Evolutionary conservation across 768 basidiomycete species (phyloP), one percentile per base, ranked within the genome.

Genomic region (Lepiota brunneoincarnata): DNA sequence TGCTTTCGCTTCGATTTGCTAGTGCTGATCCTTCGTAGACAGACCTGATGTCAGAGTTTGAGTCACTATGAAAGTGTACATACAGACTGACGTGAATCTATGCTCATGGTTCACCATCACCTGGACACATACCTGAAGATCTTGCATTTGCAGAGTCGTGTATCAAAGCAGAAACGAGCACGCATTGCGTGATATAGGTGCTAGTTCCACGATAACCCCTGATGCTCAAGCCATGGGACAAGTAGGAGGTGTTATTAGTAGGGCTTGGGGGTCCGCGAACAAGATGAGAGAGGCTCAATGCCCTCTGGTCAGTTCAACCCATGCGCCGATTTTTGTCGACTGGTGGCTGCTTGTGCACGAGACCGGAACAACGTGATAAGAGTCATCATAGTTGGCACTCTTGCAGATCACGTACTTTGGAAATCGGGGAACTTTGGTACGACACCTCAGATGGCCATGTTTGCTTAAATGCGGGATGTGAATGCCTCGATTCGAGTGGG

Each of bases 91-190:
- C 18, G 38, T 24, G 12, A n/a, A 49, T 53, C 35, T 94, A 99
- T 98, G 97, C 77, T 98, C 20, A 98, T 98, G 93, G 94, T 98
- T n/a, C 97, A 94, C 69, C 96, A 99, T 67, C 96, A 99, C 69
- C 82, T 99, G 52, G 93, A 97, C 72, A 83, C n/a, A 93, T 96
- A 59, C 82, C 89, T 1, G 97, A 99, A 72, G 97, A 99, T 61
- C 77, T 98, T 38, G 83, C 89, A 1, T 99, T 99, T 62, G 96
- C 97, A 3, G 95, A 98, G 59, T 98, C 96, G 6, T 89, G 97
- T 34, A 98, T 99, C 62, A 84, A 97, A 34, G 93, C 84, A 0
- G 96, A 98, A 73, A 99, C 97, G 0, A 99, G 68, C 97, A 99
- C 65, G 89, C 98, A 14, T 73, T 97, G 26, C 93, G 96, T 38